Base-by-base conservation (phyloP, 73 alveolate species). In the Strombidium stylifer region DNA sequence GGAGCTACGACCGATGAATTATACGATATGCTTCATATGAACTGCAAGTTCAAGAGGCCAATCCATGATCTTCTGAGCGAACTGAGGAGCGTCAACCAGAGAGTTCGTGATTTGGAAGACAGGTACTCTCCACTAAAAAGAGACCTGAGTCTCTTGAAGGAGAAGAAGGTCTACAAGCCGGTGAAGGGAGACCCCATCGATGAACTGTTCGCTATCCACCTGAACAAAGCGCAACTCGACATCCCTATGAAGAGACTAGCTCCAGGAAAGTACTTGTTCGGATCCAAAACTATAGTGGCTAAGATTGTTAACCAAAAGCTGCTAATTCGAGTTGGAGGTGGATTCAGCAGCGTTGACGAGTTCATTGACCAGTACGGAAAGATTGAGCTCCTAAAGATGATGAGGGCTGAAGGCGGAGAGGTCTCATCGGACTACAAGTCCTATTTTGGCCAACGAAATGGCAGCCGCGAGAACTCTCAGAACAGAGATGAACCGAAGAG, bases 241-340 rank as follows among this genome's bases (percentile, higher is more conserved):
- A 82, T 81, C 10, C 84, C 82, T 24, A 57, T 81, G 16, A 75
- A 54, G 47, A 81, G 73, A 55, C 55, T 81, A 10, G 92, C 82
- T n/a, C 75, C 67, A 5, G 92, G 92, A 2, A 61, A 72, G 66
- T 81, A 81, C 44, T 55, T 72, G 35, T 81, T 81, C 71, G 92
- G 92, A 15, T 72, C 92, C 0, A 71, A 77, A 21, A 70, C 67
- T 50, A 81, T 81, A 18, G 61, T 52, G 25, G 92, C 85, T 14
- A 81, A 81, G 60, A 66, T 81, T 15, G 51, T 81, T 27, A 81
- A 81, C 24, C 86, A 86, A 1, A 81, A 76, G 62, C 56, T 81
- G 11, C 86, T 81, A 0, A 72, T 74, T 56, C 32, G 92, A 56
- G 92, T 81, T 8, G 92, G 92, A 18, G 92, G 92, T 18, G 92